phyloP scores from a whole-genome alignment of 2,329 filamentous ascomycete species.

The Paradendryphiella salina region DNA sequence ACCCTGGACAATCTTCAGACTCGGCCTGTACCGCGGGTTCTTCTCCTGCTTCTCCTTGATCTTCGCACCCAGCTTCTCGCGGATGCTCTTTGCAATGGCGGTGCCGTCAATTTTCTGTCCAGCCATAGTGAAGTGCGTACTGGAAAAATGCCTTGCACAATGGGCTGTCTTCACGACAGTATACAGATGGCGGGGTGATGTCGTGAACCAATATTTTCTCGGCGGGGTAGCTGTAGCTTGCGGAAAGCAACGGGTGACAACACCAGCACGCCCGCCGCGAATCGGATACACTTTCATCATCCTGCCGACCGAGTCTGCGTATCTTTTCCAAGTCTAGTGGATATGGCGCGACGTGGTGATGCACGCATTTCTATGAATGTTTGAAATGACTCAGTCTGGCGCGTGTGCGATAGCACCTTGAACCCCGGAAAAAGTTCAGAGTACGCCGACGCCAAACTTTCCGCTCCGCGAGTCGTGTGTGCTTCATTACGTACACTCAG shows the following conservation, averaged over 20 bases:
- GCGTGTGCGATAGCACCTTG: slow-evolving; percentile 11
- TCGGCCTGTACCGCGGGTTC: slow-evolving; percentile 87
- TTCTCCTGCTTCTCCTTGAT: slow-evolving; percentile 78
- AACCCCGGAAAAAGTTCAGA: slow-evolving; percentile 15
- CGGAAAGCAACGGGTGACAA: slow-evolving; percentile 35
- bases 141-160: slow-evolving; percentile 50
- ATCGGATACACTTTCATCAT: slow-evolving; percentile 39
- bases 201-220: slow-evolving; percentile 32
- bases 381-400: slow-evolving; percentile 25
- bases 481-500: slow-evolving; percentile 27
- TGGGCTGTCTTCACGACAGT: slow-evolving; percentile 17
- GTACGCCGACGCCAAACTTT: slow-evolving; percentile 31
- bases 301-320: slow-evolving; percentile 23
- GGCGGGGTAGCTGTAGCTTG: slow-evolving; percentile 39
- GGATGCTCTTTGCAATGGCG: slow-evolving; percentile 88
- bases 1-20: slow-evolving; percentile 94
- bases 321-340: slow-evolving; percentile 34
- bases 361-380: slow-evolving; percentile 15
- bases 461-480: slow-evolving; percentile 13
- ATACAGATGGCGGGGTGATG: slow-evolving; percentile 24
- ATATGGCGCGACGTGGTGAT: slow-evolving; percentile 20
- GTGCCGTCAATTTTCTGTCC: slow-evolving; percentile 94
- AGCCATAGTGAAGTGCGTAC: slow-evolving; percentile 68
- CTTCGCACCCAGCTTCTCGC: slow-evolving; percentile 76
- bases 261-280: slow-evolving; percentile 35